Evolutionary conservation across 176 grass and related monocot genomes (phyloP), one percentile per base, ranked within the genome.

Genomic region (Aegilops speltoides): DNA sequence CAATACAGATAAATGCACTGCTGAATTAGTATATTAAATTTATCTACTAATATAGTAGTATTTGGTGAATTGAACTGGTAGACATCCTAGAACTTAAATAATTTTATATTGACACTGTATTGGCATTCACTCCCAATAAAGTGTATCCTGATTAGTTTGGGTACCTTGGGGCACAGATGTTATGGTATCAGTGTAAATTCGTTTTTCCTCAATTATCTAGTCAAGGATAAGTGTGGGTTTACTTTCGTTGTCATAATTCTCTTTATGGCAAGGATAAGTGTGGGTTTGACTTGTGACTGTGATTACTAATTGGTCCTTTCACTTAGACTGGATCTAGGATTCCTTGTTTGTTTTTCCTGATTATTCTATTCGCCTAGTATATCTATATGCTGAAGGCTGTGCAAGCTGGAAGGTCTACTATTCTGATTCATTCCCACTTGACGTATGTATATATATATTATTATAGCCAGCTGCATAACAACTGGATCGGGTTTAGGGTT

Each of bases 341-440:
- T 24, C 31, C 14, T 66, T 80, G 57, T 73, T 73, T 84, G 79
- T 66, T 36, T 88, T 78, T 46, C 60, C 25, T 80, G 17, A 57
- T 68, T 89, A 79, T 78, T 85, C 6, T 19, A 66, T 82, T 79
- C 64, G 57, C 34, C 37, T 79, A 26, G 15, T 52, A 63, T 50
- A 63, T 79, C 31, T 36, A 64, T 79, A n/a, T 40, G 52, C 64
- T 79, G 54, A 62, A 71, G 22, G 17, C 33, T 79, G 80, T 71
- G 23, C 66, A 20, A 41, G 17, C 40, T 84, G 57, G 34, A 63
- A 3, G 46, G 29, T 63, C 61, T 65, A 31, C 37, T 52, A 38
- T 85, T 80, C 32, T 32, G 8, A 81, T 73, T 74, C 33, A 66
- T 40, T 68, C 62, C 23, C 24, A 75, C 76, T 23, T 20, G 11